Base-by-base conservation (phyloP, 2,329 filamentous ascomycete genomes). In the Aspergillus clavatus region DNA sequence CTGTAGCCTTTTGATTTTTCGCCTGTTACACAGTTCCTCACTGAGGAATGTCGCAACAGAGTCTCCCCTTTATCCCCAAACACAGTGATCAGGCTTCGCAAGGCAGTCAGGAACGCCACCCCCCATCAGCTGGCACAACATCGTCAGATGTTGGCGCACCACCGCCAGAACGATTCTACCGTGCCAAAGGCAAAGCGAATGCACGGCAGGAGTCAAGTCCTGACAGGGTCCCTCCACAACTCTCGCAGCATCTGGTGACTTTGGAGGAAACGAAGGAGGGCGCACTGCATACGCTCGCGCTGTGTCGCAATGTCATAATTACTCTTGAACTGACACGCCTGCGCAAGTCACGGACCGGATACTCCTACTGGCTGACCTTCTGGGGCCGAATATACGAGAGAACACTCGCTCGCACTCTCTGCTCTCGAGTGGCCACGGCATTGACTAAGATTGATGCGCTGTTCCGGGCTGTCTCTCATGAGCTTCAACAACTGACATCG, bases 311-410 rank as follows among this genome's bases (percentile, higher is more conserved):
- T 18, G 50, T 60, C 36, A 58, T 65, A 31, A 47, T 56, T 5
- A 50, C 47, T 3, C 56, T 63, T 5, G 62, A 65, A 39, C 23
- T 63, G 16, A 62, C 54, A 2, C 59, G 62, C 12, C 56, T 65
- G 42, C 51, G 53, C 46, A 62, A 61, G 24, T 56, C 62, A 7
- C 58, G 62, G 16, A 50, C 50, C 14, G 62, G 62, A 3, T 40
- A 60, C 22, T 46, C 45, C 26, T 47, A 56, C 40, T 65, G 62
- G 62, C 45, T 59, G 8, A 23, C 47, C 10, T 65, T 63, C 42
- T 65, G 62, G 62, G 46, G 55, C 18, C 50, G 49, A 11, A 46
- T 63, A 6, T 65, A 64, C 40, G 28, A 53, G 2, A 49, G 48
- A 3, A 18, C 39, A 6, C 52, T 62, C 38, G 50, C 55, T 3